These are phyloP conservation scores for Dioscorea zingiberensis DNA, from an alignment of 106 monocot genomes.

Conservation along the genomic window DNA sequence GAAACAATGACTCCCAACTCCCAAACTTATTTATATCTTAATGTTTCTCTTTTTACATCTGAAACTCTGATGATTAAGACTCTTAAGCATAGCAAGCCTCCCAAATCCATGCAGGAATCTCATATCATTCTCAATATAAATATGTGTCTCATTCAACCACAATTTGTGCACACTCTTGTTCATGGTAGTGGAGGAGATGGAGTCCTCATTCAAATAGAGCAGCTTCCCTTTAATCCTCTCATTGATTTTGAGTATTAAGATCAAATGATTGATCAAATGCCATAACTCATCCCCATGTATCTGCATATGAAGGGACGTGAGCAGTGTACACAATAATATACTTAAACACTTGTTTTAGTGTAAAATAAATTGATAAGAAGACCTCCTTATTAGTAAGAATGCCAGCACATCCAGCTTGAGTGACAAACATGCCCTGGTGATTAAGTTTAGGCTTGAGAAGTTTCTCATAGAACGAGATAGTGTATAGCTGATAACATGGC, in stretches of 20 bases:
- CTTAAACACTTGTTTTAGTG: constrained; percentile 69
- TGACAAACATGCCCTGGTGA: constrained; percentile 56
- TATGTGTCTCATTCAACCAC: constrained; percentile 68
- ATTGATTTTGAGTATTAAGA: constrained; percentile 36
- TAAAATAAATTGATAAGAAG: constrained; percentile 76
- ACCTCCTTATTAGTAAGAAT: constrained; percentile 72
- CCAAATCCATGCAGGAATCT: constrained; percentile 76
- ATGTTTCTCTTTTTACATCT: too few species aligned
- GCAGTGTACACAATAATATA: constrained; percentile 69
- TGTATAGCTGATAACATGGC: constrained; percentile 90
- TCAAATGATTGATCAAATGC: constrained; percentile 60
- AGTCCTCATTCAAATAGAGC: constrained; percentile 51
- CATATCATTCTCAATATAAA: constrained; percentile 72
- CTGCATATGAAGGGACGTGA: constrained; percentile 73
- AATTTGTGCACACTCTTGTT: constrained; percentile 58
- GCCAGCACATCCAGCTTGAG: constrained; percentile 81
- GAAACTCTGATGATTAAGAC: not conserved
- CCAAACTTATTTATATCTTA: not conserved
- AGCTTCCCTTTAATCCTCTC: constrained; percentile 56
- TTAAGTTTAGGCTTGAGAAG: constrained; percentile 62
- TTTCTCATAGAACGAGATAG: constrained; percentile 71
- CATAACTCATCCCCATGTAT: constrained; percentile 91
- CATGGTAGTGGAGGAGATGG: constrained; percentile 57
- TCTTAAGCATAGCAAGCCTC: constrained; percentile 27
- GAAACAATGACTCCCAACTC: constrained; percentile 7